Evolutionary conservation across 805 yeast species (phyloP).

Genomic region (Pichia insulana): DNA sequence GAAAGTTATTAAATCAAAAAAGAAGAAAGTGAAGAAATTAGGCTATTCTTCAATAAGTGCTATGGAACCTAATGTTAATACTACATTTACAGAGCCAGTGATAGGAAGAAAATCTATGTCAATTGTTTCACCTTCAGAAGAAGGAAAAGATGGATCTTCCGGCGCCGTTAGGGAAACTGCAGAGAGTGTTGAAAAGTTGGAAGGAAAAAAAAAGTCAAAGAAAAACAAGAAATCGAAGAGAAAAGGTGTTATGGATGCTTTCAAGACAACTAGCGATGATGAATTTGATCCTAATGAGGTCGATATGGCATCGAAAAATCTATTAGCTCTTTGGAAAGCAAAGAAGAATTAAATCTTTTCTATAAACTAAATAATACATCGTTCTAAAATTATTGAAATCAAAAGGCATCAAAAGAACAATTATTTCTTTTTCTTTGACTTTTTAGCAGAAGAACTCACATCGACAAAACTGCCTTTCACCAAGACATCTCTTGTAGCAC

Average conservation of each 20-base stretch:
- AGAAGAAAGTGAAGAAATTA: conserved; percentile 16
- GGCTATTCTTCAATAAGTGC: conserved; percentile 23
- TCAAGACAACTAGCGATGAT: conserved; percentile 1
- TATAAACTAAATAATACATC: not conserved
- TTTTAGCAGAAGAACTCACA: conserved; percentile 24
- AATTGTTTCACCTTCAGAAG: conserved; percentile 2
- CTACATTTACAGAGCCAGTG: not conserved
- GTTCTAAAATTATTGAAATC: no score
- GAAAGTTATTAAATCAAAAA: conserved; percentile 13
- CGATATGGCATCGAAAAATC: conserved; percentile 6
- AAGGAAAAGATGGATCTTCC: conserved; percentile 1
- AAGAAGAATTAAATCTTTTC: conserved; percentile 5
- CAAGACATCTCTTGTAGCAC: conserved; percentile 80
- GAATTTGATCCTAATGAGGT: conserved; percentile 2
- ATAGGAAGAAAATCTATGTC: conserved; percentile 2
- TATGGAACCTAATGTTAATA: conserved; percentile 3
- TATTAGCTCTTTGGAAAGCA: conserved; percentile 12
- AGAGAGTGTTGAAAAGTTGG: not conserved
- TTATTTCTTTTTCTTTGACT: conserved; percentile 21
- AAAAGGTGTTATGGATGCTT: conserved; percentile 5
- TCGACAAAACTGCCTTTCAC: conserved; percentile 47
- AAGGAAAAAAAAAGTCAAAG: not conserved
- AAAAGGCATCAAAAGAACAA: not conserved
- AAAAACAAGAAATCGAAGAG: conserved; percentile 4
- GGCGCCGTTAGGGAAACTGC: conserved; percentile 4